These are phyloP conservation scores for Lomentospora prolificans DNA, from an alignment of 2,329 filamentous ascomycete species.

Conservation along the genomic window DNA sequence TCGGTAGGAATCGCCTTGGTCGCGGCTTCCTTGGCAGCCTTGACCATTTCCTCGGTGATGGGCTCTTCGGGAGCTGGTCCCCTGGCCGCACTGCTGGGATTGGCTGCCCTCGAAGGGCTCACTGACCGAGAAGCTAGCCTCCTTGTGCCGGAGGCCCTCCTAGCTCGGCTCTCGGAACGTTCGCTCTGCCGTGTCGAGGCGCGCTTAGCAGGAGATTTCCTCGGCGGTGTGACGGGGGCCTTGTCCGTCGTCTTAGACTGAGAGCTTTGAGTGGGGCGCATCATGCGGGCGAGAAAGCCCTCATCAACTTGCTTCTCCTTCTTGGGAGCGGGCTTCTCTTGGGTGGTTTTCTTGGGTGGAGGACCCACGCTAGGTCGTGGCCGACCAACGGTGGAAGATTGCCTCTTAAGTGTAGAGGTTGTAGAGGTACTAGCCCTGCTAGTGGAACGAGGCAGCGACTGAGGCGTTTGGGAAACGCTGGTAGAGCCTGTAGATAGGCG, in stretches of 20 bases:
- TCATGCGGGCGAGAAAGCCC: slow-evolving; percentile 71
- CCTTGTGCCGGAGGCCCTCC: slow-evolving; percentile 13
- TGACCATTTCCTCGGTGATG: slow-evolving; percentile 1
- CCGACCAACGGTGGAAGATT: slow-evolving; percentile 34
- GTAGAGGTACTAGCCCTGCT: slow-evolving; percentile 35
- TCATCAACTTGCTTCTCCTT: slow-evolving; percentile 52
- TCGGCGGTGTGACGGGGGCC: slow-evolving; percentile 37
- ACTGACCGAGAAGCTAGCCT: slow-evolving; percentile 9
- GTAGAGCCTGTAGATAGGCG: background rate
- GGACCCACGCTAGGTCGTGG: slow-evolving; percentile 45
- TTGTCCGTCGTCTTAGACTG: slow-evolving; percentile 60
- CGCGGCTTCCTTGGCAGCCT: slow-evolving; percentile 2
- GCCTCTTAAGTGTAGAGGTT: slow-evolving; percentile 26
- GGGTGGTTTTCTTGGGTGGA: slow-evolving; percentile 44
- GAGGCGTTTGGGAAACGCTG: slow-evolving; percentile 10
- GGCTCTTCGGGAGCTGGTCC: background rate
- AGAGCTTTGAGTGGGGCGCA: slow-evolving; percentile 62
- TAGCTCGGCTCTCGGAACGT: slow-evolving; percentile 4
- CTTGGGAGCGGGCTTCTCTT: slow-evolving; percentile 36
- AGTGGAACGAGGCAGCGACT: slow-evolving; percentile 28
- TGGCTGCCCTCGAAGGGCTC: background rate
- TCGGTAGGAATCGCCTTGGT: background rate
- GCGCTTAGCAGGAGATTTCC: slow-evolving; percentile 20
- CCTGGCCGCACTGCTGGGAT: background rate
- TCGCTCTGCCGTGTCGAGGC: slow-evolving; percentile 6